Base-by-base conservation (phyloP, 2,329 filamentous ascomycete species). In the Xylaria sp. region DNA sequence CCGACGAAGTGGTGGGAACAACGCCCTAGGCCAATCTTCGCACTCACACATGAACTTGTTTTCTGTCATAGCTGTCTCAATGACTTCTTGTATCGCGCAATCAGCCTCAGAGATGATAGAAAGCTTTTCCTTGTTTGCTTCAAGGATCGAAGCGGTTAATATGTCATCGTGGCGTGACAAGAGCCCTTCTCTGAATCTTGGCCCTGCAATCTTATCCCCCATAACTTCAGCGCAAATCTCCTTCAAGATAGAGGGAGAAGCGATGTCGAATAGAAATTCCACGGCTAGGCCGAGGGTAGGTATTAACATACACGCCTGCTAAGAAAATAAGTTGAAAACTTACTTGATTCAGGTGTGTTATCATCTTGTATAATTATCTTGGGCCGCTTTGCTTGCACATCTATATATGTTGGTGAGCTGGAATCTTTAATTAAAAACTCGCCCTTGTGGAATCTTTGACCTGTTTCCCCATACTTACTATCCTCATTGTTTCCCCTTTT, bases 351-450 rank as follows among this genome's bases (percentile, higher is more conserved):
- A 14, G 39, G 17, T 12, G 21, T 21, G n/a, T n/a, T 14, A 19
- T 60, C 57, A 27, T 36, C 21, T 47, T 11, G 12, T 47, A 32
- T 17, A 58, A 27, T 19, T 9, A 47, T 47, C 24, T 47, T 58
- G 14, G 17, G 12, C 3, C 36, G 55, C 39, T 58, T 58, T 30
- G 21, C 39, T 32, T n/a, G 24, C 9, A 30, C 24, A 4, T 58
- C 55, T 45, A 47, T 32, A 27, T 0, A 39, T n/a, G 24, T 27
- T 21, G 30, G 24, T 32, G 14, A 47, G 55, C 39, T 47, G 14
- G 2, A 19, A 32, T n/a, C 17, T 54, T 21, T 14, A 45, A 45
- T 11, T 45, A 3, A 2, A 45, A 45, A 2, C 2, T 17, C 12
- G 12, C 39, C 39, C 4, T 45, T 45, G 39, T n/a, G 17, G 12